Base-by-base conservation (phyloP, 805 yeast species). In the Starmerella floris region DNA sequence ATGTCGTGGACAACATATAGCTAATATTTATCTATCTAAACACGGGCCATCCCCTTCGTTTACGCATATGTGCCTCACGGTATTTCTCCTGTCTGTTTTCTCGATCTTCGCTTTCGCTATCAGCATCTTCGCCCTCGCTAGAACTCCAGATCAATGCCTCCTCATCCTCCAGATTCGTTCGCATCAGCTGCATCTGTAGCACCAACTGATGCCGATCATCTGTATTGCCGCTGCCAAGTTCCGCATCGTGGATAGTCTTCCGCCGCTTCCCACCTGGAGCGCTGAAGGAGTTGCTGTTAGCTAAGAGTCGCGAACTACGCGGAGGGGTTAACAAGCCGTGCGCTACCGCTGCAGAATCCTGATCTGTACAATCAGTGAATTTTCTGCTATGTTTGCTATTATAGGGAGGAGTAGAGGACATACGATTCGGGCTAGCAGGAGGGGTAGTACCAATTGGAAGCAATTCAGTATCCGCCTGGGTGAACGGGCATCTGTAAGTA, bases 111-210 rank as follows among this genome's bases (percentile, higher is more conserved):
- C 15, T 30, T 9, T 30, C 32, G 17, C 15, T 16, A 30, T 40
- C 43, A 9, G 35, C 38, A 23, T 37, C 32, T 3, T 44, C 45
- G 2, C 43, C 44, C 22, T 45, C 49, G 25, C 44, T 42, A 5
- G 46, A 36, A 31, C 40, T 42, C 49, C 49, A 46, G 4, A 43
- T 26, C 16, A 43, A 26, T 5, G 44, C 46, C 16, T 46, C 41
- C 32, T 46, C 49, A 19, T 39, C 37, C 13, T 43, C 45, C 4
- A 17, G 20, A 13, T 31, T 28, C 2, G 43, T 33, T 13, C 41
- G 30, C 11, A 42, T 41, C 16, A 35, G 31, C 26, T 43, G 49
- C 40, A 45, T 26, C 30, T 42, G 42, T 6, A 40, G 30, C 5
- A 41, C 35, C 16, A 45, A n/a, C 6, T 45, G 43, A 1, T 35